Base-by-base conservation (phyloP, 129 eudicot genomes). In the Oenanthe sinensis region DNA sequence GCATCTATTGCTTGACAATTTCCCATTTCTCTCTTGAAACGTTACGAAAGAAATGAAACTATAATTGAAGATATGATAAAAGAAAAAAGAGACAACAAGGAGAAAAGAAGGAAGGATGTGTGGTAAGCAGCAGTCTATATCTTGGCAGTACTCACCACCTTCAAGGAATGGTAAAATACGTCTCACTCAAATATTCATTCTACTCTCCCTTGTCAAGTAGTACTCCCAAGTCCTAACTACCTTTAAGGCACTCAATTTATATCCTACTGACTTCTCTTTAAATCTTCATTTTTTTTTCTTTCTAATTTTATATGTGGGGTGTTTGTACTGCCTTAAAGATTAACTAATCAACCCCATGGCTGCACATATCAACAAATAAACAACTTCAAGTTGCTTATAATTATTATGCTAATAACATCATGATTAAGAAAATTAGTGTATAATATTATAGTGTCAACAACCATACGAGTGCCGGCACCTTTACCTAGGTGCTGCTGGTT, bases 1-100 rank as follows among this genome's bases (percentile, higher is more conserved):
- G 96, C 96, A 85, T 95, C 98, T 48, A 95, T 89, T 11, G 98
- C 94, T 62, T 95, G 98, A 73, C 98, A 95, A 63, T 95, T 95
- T 47, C 98, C 98, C 98, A 95, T 95, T 81, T 83, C 71, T 77
- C 43, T 80, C 80, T 79, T 69, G 52, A 26, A 36, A 48, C 3
- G 50, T 70, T 75, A 63, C 22, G 28, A 37, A 48, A 6, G 30
- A 16, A 81, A 67, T 30, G 37, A 58, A 22, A 78, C 77, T 43
- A 81, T 69, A 7, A 55, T n/a, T 33, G 84, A 20, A 10, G 80
- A 55, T 50, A 58, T 16, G 42, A 65, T 33, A 71, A 52, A 74
- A 62, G 24, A 81, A 26, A 75, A 14, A 76, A 78, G 67, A 75
- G 82, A 45, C 70, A 68, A 78, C 44, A 77, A 58, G 75, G 75